Base-by-base conservation (phyloP, 1,284 basidiomycete species). In the Irpex sp. region DNA sequence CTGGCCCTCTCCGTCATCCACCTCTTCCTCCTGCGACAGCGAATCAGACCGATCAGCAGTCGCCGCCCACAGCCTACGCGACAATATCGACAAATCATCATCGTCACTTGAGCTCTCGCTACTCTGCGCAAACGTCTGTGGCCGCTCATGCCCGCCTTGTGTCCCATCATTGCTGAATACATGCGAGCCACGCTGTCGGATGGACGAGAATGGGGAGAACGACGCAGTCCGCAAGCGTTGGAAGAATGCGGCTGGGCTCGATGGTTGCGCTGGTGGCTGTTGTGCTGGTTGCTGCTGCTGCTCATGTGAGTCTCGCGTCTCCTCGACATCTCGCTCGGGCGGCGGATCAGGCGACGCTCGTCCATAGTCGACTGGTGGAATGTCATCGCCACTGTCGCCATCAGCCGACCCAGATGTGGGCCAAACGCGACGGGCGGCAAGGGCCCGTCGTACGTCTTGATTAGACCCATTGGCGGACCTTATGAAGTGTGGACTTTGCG, bases 41-140 rank as follows among this genome's bases (percentile, higher is more conserved):
- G 51, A 58, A 17, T 62, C 64, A n/a, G 31, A 56, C 8, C 31
- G 54, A 36, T 15, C n/a, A 13, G 54, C 13, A 26, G 54, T 31
- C 26, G 26, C 31, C 13, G 54, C 67, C 37, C 71, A 69, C 17
- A 59, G 47, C 62, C 69, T 69, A 8, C 65, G 65, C 4, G 75
- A 73, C 57, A 75, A 69, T 3, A 74, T 44, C 6, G 74, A 74
- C 21, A 77, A 64, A 60, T 84, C 82, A 59, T 85, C 85, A 40
- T 84, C 85, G 38, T 82, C 85, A 5, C 85, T 86, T 4, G 88
- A 89, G 67, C 83, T 88, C 70, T 90, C 87, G 63, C 84, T 89
- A 66, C 87, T 87, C 84, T 56, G 54, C 26, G 85, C 89, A 3
- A 75, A 52, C 58, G 26, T 67, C 68, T 49, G 73, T 74, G 3